Conservation (phyloP, 305 asterid genomes). For the Solanum hybrid region DNA sequence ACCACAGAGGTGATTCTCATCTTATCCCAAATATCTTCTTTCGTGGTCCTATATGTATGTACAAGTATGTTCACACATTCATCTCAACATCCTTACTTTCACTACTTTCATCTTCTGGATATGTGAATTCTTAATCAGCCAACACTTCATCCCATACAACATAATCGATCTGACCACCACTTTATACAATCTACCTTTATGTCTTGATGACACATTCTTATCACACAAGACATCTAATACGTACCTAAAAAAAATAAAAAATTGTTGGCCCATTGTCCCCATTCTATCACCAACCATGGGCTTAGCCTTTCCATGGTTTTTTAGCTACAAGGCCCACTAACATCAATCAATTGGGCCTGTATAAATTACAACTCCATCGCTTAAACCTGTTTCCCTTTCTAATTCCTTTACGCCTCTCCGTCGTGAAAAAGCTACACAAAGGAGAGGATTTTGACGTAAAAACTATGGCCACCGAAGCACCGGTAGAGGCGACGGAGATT, state of each 20-base stretch:
- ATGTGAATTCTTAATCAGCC: neutral
- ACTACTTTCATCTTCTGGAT: neutral
- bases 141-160: neutral
- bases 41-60: neutral
- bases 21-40: too few species aligned
- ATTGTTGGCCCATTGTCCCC: neutral
- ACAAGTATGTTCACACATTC: neutral
- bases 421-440: neutral
- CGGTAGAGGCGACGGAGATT: slow-evolving; percentile 2
- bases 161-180: too few species aligned
- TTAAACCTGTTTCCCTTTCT: neutral
- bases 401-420: neutral
- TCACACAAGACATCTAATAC: neutral
- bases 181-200: neutral
- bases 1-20: too few species aligned
- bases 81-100: neutral
- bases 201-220: too few species aligned
- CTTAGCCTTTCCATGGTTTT: neutral
- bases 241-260: neutral
- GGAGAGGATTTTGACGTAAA: neutral
- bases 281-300: neutral
- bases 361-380: neutral
- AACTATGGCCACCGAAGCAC: slow-evolving; percentile 42
- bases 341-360: neutral
- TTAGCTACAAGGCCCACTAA: neutral